Conservation (phyloP, 2,329 filamentous ascomycete species). For the Fusarium sp. region DNA sequence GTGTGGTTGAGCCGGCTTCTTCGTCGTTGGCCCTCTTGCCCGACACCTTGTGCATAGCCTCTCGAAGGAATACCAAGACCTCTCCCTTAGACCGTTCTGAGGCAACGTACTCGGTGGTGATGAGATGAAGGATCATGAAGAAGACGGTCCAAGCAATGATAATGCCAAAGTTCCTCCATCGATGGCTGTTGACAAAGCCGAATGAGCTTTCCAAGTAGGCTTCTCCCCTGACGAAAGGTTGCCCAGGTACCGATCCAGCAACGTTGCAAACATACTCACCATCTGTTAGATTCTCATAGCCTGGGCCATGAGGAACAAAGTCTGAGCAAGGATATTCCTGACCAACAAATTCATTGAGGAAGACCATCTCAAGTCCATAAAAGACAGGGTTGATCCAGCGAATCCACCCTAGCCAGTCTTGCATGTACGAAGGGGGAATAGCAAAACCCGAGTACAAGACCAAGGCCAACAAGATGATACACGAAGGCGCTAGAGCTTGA, state of each 20-base stretch:
- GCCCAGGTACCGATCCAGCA: background rate
- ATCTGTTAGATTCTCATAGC: slow-evolving; percentile 16
- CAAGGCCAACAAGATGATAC: slow-evolving; percentile 51
- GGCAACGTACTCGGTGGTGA: slow-evolving; percentile 33
- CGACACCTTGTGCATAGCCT: slow-evolving; percentile 5
- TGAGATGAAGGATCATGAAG: slow-evolving; percentile 30
- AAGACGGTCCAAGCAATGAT: slow-evolving; percentile 31
- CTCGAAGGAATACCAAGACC: slow-evolving; percentile 35
- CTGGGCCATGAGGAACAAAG: slow-evolving; percentile 47
- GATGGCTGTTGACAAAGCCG: slow-evolving; percentile 24
- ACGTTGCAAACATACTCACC: slow-evolving; percentile 14
- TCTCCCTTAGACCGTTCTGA: slow-evolving; percentile 42
- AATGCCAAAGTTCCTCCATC: slow-evolving; percentile 41
- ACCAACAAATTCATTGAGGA: slow-evolving; percentile 73
- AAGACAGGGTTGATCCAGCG: slow-evolving; percentile 75
- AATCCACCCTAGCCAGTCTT: slow-evolving; percentile 67
- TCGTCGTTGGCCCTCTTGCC: slow-evolving; percentile 2
- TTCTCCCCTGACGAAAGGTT: slow-evolving; percentile 4
- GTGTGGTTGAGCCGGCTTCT: background rate
- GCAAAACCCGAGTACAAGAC: slow-evolving; percentile 67
- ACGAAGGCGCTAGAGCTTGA: slow-evolving; percentile 45
- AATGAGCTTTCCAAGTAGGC: slow-evolving; percentile 15
- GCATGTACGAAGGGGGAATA: slow-evolving; percentile 64
- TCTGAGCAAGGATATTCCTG: slow-evolving; percentile 63
- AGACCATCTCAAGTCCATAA: slow-evolving; percentile 75